phyloP scores from a whole-genome alignment of 1,284 basidiomycete species.

The Marasmius fiardii region DNA sequence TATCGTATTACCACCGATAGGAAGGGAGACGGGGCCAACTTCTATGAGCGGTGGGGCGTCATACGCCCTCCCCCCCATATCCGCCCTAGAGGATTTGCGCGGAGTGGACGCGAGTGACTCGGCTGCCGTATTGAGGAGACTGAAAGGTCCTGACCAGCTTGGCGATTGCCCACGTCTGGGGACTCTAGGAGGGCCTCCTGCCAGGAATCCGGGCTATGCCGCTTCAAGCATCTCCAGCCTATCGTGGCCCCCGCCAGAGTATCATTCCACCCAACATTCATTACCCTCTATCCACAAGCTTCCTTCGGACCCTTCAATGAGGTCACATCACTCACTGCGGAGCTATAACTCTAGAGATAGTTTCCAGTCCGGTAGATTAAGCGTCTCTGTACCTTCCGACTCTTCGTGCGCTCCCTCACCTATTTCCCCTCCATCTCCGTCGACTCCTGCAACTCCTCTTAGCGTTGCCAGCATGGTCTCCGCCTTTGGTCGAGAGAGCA shows the following conservation, averaged over 20 bases:
- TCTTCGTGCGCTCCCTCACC: slow-evolving; percentile 9
- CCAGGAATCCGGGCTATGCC: neutral
- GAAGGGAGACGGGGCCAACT: slow-evolving; percentile 8
- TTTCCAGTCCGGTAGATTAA: neutral
- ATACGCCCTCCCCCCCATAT: slow-evolving; percentile 65
- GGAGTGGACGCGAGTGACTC: slow-evolving; percentile 52
- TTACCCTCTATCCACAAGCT: neutral
- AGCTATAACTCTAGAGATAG: slow-evolving; percentile 2
- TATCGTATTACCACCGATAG: slow-evolving; percentile 14
- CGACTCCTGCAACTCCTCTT: slow-evolving; percentile 14
- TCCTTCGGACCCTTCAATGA: slow-evolving; percentile 6
- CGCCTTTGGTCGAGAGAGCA: neutral
- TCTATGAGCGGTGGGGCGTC: slow-evolving; percentile 16
- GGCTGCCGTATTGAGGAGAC: slow-evolving; percentile 55
- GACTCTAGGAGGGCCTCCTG: neutral
- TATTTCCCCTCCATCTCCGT: slow-evolving; percentile 11
- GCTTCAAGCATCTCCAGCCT: neutral
- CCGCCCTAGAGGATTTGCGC: slow-evolving; percentile 57
- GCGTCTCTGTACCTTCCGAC: slow-evolving; percentile 8
- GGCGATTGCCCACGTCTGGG: neutral
- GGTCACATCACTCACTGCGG: neutral
- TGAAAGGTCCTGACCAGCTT: slow-evolving; percentile 23
- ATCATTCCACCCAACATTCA: neutral
- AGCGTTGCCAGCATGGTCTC: neutral
- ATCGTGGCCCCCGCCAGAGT: neutral